Base-by-base conservation (phyloP, 805 yeast genomes). In the Ogataea naganishii region DNA sequence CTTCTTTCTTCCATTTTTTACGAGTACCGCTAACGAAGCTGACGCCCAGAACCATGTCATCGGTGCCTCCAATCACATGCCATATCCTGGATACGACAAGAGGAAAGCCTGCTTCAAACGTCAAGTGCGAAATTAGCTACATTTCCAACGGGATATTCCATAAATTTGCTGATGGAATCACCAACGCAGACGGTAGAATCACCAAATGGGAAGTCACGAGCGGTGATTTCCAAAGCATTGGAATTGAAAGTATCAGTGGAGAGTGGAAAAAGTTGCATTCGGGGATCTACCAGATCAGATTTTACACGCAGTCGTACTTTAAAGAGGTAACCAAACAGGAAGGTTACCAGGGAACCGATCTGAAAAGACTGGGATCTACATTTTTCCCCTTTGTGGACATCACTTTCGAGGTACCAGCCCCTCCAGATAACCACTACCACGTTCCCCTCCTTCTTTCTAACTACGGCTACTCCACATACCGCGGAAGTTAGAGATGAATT, bases 351-450 rank as follows among this genome's bases (percentile, higher is more conserved):
- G 11, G 22, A 9, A 9, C 22, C 22, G 44, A 36, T 23, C 41
- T 35, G 18, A 47, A 42, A 27, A 53, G 56, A 33, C 56, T 64
- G 34, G 46, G 45, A 4, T 20, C 28, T 12, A 78, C 86, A 1
- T 86, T 86, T 50, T 88, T 86, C 63, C 96, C 96, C 0, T 80
- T 70, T 47, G 85, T 86, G 7, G 96, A 88, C 36, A 81, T 88
- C 23, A 62, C 67, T 1, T 88, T 88, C 48, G 69, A 68, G 18
- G 72, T 88, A 4, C 66, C 66, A 6, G 63, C 65, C 38, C 80
- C 81, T 0, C 78, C 84, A 0, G 84, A 78, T 36, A 60, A 71
- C 22, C 97, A 88, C 51, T 88, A 85, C 55, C 97, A 88, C 51
- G 80, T 88, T 32, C 97, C 97, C 0, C 58, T 88, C 37, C 65